Evolutionary conservation across 805 yeast species (phyloP).

Genomic region (Hanseniaspora occidentalis): DNA sequence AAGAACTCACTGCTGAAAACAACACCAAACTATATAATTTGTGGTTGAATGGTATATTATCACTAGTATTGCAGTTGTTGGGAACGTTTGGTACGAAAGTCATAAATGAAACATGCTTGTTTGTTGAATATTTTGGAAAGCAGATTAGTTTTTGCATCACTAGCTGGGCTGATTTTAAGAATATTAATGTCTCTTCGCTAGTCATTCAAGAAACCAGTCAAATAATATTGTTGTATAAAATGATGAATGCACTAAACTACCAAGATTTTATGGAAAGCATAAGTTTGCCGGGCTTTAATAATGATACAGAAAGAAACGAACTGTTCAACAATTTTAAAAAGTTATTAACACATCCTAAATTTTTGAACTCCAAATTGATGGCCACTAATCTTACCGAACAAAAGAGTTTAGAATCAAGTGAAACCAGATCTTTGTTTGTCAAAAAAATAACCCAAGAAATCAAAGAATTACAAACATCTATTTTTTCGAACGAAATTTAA

Average conservation of each 20-base stretch:
- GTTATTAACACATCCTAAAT: conserved; percentile 77
- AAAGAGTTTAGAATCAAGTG: conserved; percentile 38
- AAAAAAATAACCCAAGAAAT: conserved; percentile 37
- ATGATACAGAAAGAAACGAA: conserved; percentile 42
- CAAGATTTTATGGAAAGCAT: conserved; percentile 31
- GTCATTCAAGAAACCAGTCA: conserved; percentile 59
- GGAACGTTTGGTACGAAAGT: conserved; percentile 51
- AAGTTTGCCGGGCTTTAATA: conserved; percentile 43
- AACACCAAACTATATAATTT: conserved; percentile 51
- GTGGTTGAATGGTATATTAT: conserved; percentile 81
- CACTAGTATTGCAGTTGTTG: conserved; percentile 48
- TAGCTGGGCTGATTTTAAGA: conserved; percentile 45
- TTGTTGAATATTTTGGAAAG: conserved; percentile 46
- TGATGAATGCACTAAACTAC: conserved; percentile 41
- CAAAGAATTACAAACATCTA: conserved; percentile 36
- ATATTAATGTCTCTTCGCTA: conserved; percentile 31
- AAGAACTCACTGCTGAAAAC: conserved; percentile 40
- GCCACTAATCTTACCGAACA: conserved; percentile 58
- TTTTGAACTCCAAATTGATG: conserved; percentile 52
- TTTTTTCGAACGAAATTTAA: conserved; percentile 13
- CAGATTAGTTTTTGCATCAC: conserved; percentile 54
- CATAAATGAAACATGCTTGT: conserved; percentile 51
- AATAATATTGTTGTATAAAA: conserved; percentile 48
- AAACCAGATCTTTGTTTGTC: conserved; percentile 29
- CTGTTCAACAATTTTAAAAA: conserved; percentile 54